Evolutionary conservation across 768 basidiomycete species (phyloP).

Genomic region (Gyrodon lividus): DNA sequence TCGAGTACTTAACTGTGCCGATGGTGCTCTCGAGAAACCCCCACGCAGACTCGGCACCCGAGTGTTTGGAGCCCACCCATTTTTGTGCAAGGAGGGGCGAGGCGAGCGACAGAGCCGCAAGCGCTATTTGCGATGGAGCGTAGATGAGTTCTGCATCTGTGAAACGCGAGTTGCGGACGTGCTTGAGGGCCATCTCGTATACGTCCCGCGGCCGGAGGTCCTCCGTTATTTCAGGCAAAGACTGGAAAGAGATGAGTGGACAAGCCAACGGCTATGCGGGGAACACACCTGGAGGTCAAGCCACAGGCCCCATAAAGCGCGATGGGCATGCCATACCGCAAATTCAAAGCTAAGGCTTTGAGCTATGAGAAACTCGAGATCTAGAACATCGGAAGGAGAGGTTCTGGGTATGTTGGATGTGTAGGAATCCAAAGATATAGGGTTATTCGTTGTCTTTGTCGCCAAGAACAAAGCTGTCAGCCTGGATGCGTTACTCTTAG

Average conservation of each 20-base stretch:
- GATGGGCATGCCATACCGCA: conserved; percentile 86
- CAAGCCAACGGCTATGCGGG: background rate
- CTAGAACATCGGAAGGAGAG: conserved; percentile 78
- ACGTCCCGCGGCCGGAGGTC: conserved; percentile 49
- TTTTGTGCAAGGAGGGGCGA: conserved; percentile 55
- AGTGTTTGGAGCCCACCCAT: conserved; percentile 54
- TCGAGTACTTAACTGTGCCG: conserved; percentile 51
- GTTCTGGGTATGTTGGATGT: conserved; percentile 82
- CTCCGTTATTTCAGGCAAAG: conserved; percentile 49
- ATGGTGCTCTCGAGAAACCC: conserved; percentile 33
- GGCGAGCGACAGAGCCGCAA: conserved; percentile 71
- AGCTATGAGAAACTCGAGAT: conserved; percentile 93
- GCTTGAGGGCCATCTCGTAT: conserved; percentile 64
- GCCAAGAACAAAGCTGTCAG: conserved; percentile 93
- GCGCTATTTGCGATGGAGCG: conserved; percentile 90
- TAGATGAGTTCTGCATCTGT: conserved; percentile 92
- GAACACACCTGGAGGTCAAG: conserved; percentile 77
- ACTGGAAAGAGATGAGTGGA: conserved; percentile 40
- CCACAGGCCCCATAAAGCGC: conserved; percentile 86
- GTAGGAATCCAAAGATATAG: conserved; percentile 85
- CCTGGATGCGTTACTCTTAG: conserved; percentile 45
- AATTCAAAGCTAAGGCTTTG: conserved; percentile 96
- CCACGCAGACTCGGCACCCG: conserved; percentile 12
- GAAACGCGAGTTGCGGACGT: conserved; percentile 77
- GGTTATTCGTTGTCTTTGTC: conserved; percentile 95